Evolutionary conservation across 345 rosid genomes (phyloP), one percentile per base, ranked within the genome.

Genomic region (Gossypium raimondii): DNA sequence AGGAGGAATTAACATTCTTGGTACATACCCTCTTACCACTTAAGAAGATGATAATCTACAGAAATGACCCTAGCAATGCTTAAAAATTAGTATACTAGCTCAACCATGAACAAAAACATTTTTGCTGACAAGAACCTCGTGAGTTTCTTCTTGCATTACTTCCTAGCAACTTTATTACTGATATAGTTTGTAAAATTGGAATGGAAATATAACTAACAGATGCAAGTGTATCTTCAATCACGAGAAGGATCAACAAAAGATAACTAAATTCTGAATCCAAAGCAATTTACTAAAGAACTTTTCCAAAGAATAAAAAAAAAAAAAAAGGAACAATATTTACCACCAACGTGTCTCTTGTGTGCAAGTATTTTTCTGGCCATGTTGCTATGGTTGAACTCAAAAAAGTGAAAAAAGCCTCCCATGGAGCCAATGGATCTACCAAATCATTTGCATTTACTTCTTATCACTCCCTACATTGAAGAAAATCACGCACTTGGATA

Each of bases 371-470:
- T 90, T 77, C 87, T 85, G 73, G 95, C 92, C 86, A 88, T 86
- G 78, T 67, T 82, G 72, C 84, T 75, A 67, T 77, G 87, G 27
- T 85, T 86, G 73, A 87, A 84, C 79, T 87, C 75, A 75, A 91
- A 88, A 77, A 89, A 76, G 66, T 79, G 90, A 34, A 86, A 81
- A 77, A 89, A 75, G 66, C 94, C 86, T 82, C 92, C 92, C 97
- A 87, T 89, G 73, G 87, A 79, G 79, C 80, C 70, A 67, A 66
- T 18, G 53, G 71, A 63, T 73, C 78, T 65, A 74, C 78, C 75
- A 67, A 71, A 71, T 60, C 79, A 78, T 57, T 59, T 64, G 7
- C 66, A 44, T 73, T 47, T 58, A 50, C 78, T 57, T 70, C 77
- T 34, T 70, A 47, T 75, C 82, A 44, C 50, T 57, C 29, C 52